Base-by-base conservation (phyloP, 2,329 filamentous ascomycete genomes). In the Aspergillus glaucus region DNA sequence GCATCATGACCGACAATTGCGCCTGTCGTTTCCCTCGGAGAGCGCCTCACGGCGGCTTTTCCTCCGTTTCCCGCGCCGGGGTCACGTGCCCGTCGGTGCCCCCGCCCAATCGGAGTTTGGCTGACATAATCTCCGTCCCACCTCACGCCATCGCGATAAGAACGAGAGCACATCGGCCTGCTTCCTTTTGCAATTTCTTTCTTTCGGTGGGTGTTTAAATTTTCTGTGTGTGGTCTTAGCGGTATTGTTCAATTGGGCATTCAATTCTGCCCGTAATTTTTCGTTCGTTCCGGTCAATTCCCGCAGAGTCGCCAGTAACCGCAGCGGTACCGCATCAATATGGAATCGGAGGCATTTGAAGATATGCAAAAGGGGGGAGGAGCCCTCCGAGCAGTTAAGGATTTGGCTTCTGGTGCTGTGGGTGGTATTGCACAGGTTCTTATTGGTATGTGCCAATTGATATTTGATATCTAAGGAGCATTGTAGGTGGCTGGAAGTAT, bases 361-460 rank as follows among this genome's bases (percentile, higher is more conserved):
- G 63, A 65, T 37, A 51, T 66, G 41, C 61, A 68, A 50, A 65
- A 69, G 55, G 66, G 62, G 32, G 67, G 60, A 32, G 69, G 71
- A 53, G 64, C 77, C 45, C 54, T 70, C 59, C 81, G 85, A 65
- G 86, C 87, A 44, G 75, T 84, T 62, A 98, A 97, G 77, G 93
- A 98, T 72, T 76, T 98, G 50, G 87, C 92, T 65, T 82, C 93
- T 9, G 93, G 93, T 34, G 93, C 93, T 51, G 87, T 86, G 6
- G 93, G 93, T 55, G 93, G 93, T 60, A 79, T 97, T 60, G 92
- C 93, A 15, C 93, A 98, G 72, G 93, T 98, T 40, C 74, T 98
- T 54, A 79, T 97, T 57, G 92, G 91, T 95, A 74, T 72, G 82
- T 78, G 19, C n/a, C 22, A 21, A 26, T 44, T 26, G 19, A 26